phyloP scores from a whole-genome alignment of 106 monocot genomes.

The Phalaenopsis equestris region DNA sequence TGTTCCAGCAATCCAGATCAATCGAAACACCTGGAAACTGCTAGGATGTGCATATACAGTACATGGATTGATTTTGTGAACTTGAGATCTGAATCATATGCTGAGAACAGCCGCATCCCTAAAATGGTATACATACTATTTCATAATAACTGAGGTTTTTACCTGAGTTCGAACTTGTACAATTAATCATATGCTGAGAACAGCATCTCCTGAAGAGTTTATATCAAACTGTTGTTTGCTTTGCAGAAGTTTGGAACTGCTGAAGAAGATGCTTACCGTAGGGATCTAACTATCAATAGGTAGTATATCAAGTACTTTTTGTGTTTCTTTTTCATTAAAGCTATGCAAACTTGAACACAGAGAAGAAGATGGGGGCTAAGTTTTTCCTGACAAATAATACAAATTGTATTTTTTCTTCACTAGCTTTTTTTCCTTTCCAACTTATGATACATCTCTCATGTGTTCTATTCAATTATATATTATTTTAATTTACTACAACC shows the following conservation, averaged over 20 bases:
- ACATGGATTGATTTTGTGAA: slow-evolving; percentile 97
- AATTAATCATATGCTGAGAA: background rate
- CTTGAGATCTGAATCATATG: slow-evolving; percentile 97
- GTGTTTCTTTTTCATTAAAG: background rate
- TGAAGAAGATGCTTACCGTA: slow-evolving; percentile 80
- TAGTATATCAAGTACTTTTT: slow-evolving; percentile 12
- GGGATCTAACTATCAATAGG: slow-evolving; percentile 97
- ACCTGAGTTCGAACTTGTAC: background rate
- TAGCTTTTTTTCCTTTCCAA: background rate
- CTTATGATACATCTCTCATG: background rate
- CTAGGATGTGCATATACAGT: slow-evolving; percentile 84
- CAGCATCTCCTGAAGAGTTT: background rate
- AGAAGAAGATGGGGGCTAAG: background rate
- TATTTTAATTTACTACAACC: background rate
- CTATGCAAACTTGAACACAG: background rate
- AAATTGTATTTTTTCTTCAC: background rate
- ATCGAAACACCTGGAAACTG: slow-evolving; percentile 97
- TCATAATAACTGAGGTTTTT: background rate
- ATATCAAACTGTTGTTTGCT: background rate
- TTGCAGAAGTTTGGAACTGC: slow-evolving; percentile 85
- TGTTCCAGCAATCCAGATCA: slow-evolving; percentile 89
- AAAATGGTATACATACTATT: slow-evolving; percentile 46
- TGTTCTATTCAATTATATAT: background rate
- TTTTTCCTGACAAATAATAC: background rate
- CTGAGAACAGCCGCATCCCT: slow-evolving; percentile 91